Percentiles rank a stretch among this genome's conserved stretches.
phyloP scores from a whole-genome alignment of 768 basidiomycete species.

The Boletus pseudo-olivaceus region DNA sequence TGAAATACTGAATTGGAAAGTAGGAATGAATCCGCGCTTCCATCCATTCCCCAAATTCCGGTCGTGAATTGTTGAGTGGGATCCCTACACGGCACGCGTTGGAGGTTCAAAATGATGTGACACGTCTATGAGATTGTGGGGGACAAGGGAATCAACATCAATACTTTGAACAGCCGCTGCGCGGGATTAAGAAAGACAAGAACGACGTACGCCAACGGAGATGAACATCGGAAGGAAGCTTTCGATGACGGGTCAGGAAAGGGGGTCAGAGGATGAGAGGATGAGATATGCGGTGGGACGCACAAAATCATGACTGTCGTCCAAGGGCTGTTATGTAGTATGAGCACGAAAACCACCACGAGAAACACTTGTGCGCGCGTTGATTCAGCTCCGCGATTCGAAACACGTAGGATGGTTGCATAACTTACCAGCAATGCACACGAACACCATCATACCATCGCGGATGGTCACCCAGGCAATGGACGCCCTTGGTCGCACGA shows the following conservation, averaged over 20 bases:
- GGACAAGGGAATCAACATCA: neutral
- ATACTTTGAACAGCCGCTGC: no score
- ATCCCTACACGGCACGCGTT: neutral
- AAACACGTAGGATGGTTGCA: neutral
- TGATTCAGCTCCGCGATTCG: neutral
- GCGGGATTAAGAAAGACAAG: neutral
- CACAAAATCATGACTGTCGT: constrained; percentile 14
- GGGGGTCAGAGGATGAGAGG: neutral
- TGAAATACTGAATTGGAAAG: constrained; percentile 1
- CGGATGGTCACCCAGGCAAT: constrained; percentile 23
- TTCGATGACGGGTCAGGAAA: neutral
- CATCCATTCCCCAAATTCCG: constrained; percentile 11
- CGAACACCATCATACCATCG: constrained; percentile 18
- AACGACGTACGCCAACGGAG: constrained; percentile 17
- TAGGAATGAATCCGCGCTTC: constrained; percentile 14
- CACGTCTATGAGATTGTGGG: constrained; percentile 3
- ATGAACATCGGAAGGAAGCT: constrained; percentile 20
- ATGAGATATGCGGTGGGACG: neutral
- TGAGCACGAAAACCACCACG: neutral
- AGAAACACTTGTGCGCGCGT: constrained; percentile 13
- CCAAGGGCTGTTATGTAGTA: neutral
- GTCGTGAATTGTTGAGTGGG: constrained; percentile 10
- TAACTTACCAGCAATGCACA: constrained; percentile 14
- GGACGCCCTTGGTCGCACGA: neutral
- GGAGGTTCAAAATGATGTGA: constrained; percentile 21